These are phyloP conservation scores for Verticillium zaregamsianum DNA, from an alignment of 2,329 filamentous ascomycete species.

Conservation along the genomic window DNA sequence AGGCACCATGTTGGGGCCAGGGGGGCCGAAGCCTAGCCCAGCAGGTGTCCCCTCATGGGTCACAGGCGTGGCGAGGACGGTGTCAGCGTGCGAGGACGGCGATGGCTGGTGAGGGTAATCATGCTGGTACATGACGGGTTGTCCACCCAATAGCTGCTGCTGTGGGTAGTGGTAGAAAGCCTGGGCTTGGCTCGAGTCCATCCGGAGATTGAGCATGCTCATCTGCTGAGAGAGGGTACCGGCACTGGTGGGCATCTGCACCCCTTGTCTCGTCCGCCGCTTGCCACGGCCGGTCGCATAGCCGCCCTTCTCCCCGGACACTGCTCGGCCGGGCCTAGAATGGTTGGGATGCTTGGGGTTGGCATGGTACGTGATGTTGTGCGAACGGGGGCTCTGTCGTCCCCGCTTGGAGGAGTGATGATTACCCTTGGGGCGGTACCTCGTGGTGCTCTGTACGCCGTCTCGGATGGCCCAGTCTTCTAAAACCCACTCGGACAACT, in stretches of 20 bases:
- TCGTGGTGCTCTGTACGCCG: conserved; percentile 82
- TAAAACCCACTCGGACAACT: conserved; percentile 73
- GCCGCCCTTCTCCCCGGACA: conserved; percentile 29
- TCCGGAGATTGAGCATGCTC: neutral
- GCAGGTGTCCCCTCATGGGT: neutral
- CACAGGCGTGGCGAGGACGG: neutral
- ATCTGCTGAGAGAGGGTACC: neutral
- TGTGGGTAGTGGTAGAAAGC: neutral
- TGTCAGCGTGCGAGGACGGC: neutral
- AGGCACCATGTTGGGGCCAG: neutral
- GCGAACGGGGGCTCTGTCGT: conserved; percentile 16
- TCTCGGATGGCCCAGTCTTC: conserved; percentile 62
- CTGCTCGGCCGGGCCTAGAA: conserved; percentile 23
- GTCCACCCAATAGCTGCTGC: neutral
- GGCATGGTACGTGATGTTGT: conserved; percentile 2
- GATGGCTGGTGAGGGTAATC: neutral
- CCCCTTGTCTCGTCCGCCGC: neutral
- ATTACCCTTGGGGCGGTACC: conserved; percentile 39
- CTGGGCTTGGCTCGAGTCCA: neutral
- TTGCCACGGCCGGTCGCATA: conserved; percentile 20
- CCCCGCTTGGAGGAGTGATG: conserved; percentile 10
- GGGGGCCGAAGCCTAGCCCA: neutral
- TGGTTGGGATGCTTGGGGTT: conserved; percentile 17
- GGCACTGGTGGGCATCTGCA: conserved; percentile 1
- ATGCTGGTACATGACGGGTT: neutral